A percentile compares a stretch with the other conserved stretches of the same genome.
phyloP scores from a whole-genome alignment of 164 flowering plant genomes.

The Vitis amurensis region DNA sequence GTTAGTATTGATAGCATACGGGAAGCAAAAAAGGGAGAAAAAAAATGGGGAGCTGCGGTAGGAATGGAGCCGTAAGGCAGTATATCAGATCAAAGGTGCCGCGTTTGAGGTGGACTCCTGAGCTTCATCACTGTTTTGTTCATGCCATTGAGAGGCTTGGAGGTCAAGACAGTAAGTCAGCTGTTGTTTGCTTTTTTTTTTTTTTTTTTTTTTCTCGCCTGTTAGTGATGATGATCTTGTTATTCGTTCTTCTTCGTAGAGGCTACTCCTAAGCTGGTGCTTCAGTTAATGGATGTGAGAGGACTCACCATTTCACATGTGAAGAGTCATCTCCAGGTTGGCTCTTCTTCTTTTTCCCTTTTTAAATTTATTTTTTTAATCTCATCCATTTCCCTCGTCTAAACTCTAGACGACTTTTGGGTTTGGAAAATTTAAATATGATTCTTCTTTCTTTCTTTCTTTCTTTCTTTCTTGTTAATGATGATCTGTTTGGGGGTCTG shows the following conservation, averaged over 20 bases:
- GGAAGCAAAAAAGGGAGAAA: not conserved
- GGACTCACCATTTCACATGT: conserved; percentile 90
- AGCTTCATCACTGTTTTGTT: conserved; percentile 83
- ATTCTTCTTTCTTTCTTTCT: not conserved
- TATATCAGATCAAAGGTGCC: conserved; percentile 82
- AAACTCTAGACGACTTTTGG: no score
- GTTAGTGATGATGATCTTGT: not conserved
- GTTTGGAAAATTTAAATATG: not conserved
- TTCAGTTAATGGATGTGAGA: conserved; percentile 81
- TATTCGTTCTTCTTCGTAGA: conserved; percentile 32
- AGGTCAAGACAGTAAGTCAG: conserved; percentile 71
- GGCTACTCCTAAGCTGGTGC: conserved; percentile 89
- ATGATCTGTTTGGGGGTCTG: not conserved
- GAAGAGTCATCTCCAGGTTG: conserved; percentile 94
- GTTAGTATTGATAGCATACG: not conserved
- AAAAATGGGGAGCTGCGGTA: conserved; percentile 66
- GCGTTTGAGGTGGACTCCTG: conserved; percentile 85
- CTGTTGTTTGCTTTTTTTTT: not conserved
- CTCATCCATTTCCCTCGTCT: no score
- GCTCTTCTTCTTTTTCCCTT: not conserved
- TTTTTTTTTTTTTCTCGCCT: not conserved
- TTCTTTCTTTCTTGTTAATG: not conserved
- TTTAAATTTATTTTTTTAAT: not conserved
- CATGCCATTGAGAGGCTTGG: conserved; percentile 86
- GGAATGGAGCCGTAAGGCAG: conserved; percentile 69